A percentile compares a stretch with the other conserved stretches of the same genome.
These are phyloP conservation scores for Lactarius hengduanensis DNA, from an alignment of 768 basidiomycete species.

Conservation along the genomic window DNA sequence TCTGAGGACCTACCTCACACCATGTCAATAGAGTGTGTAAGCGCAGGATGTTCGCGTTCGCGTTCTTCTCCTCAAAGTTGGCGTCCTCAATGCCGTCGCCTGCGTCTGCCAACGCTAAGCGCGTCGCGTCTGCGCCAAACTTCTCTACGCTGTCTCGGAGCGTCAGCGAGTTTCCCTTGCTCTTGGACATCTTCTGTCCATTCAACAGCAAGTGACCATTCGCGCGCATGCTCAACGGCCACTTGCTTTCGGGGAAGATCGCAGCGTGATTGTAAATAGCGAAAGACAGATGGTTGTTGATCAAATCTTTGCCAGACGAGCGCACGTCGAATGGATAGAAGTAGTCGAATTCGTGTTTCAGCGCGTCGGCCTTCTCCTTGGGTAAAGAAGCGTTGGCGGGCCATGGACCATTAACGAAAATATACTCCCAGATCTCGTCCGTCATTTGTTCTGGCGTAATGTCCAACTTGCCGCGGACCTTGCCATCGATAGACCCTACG, in stretches of 20 bases:
- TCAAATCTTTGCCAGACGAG: constrained; percentile 96
- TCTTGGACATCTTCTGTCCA: constrained; percentile 99
- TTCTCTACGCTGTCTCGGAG: constrained; percentile 85
- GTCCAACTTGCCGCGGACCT: constrained; percentile 74
- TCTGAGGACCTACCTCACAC: constrained; percentile 67
- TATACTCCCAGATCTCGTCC: constrained; percentile 96
- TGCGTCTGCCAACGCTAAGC: constrained; percentile 90
- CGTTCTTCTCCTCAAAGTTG: constrained; percentile 98
- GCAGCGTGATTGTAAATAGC: constrained; percentile 94
- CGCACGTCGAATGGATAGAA: constrained; percentile 99
- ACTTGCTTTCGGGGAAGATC: constrained; percentile 83
- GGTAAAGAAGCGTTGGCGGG: constrained; percentile 64
- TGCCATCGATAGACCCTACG: constrained; percentile 74
- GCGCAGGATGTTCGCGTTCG: constrained; percentile 94
- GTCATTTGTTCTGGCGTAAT: constrained; percentile 92
- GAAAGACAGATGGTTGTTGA: constrained; percentile 95
- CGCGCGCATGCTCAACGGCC: constrained; percentile 89
- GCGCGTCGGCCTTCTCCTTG: constrained; percentile 72
- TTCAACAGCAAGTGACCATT: constrained; percentile 98
- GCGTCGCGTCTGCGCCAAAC: constrained; percentile 95
- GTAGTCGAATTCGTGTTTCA: constrained; percentile 92
- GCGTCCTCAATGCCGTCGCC: constrained; percentile 98
- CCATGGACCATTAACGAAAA: constrained; percentile 78
- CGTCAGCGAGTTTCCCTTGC: constrained; percentile 93
- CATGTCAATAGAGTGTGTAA: constrained; percentile 87